These are phyloP conservation scores for Phytophthora cryptogea DNA, from an alignment of 352 stramenopile genomes.

Conservation along the genomic window DNA sequence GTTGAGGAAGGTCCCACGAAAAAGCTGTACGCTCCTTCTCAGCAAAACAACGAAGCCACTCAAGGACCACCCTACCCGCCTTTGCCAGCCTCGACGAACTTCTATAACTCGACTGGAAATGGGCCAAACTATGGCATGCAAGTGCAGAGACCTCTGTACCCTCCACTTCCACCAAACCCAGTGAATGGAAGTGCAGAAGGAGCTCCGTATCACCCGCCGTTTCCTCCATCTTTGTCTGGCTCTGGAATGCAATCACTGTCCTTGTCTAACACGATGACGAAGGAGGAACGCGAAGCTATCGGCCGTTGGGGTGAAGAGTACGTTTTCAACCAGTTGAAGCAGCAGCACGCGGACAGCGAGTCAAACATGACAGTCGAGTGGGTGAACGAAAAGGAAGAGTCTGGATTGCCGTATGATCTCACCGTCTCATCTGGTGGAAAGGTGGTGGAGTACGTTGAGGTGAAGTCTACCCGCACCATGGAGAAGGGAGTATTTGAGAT, in stretches of 20 bases:
- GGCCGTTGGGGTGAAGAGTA: constrained; percentile 86
- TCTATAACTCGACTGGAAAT: constrained; percentile 8
- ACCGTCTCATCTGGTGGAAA: constrained; percentile 50
- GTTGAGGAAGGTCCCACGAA: constrained; percentile 28
- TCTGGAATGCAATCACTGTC: constrained; percentile 23
- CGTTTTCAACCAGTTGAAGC: constrained; percentile 74
- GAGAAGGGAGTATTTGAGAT: constrained; percentile 90
- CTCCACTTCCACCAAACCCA: constrained; percentile 7
- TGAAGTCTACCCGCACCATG: constrained; percentile 88
- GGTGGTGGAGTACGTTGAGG: constrained; percentile 83
- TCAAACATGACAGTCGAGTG: constrained; percentile 60
- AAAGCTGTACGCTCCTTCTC: constrained; percentile 21
- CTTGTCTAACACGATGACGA: constrained; percentile 64
- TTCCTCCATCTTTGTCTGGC: constrained; percentile 12
- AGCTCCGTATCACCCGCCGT: constrained; percentile 16
- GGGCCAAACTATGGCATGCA: constrained; percentile 17
- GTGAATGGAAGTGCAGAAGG: constrained; percentile 9
- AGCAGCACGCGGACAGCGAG: constrained; percentile 43
- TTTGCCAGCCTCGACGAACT: constrained; percentile 14
- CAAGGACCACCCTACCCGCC: constrained; percentile 7
- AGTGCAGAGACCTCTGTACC: constrained; percentile 22
- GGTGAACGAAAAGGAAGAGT: constrained; percentile 84
- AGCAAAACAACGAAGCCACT: constrained; percentile 15
- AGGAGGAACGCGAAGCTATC: constrained; percentile 76
- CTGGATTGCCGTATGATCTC: constrained; percentile 83